These are phyloP conservation scores for Wallacemonas sp. DNA, from an alignment of 208 protist genomes.

Conservation along the genomic window DNA sequence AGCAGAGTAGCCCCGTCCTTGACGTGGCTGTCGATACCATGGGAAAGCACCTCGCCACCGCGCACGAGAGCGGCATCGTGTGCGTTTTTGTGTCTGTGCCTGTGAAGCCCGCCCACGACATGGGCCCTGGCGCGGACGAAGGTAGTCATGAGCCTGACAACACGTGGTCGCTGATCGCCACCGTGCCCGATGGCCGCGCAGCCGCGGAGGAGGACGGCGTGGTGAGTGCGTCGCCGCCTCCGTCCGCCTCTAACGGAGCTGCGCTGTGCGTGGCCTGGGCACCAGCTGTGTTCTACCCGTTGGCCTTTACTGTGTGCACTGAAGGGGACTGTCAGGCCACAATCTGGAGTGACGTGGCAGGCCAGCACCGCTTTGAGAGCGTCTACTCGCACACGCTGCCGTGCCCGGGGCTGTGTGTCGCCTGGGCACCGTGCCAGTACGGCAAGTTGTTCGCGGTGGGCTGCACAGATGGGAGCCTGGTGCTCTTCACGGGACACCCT, in stretches of 20 bases:
- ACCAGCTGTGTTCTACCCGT: constrained; percentile 48
- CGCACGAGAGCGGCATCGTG: constrained; percentile 65
- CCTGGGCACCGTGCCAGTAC: constrained; percentile 79
- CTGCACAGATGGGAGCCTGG: constrained; percentile 57
- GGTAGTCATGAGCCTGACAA: constrained; percentile 6
- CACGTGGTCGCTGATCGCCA: constrained; percentile 7
- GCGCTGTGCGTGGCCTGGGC: constrained; percentile 81
- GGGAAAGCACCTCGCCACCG: constrained; percentile 60
- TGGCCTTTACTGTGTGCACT: constrained; percentile 64
- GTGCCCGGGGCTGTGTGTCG: constrained; percentile 49
- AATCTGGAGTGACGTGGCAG: constrained; percentile 58
- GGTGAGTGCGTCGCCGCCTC: not conserved
- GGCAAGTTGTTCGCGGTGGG: constrained; percentile 81
- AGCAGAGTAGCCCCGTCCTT: constrained; percentile 53
- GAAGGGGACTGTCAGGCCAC: constrained; percentile 39
- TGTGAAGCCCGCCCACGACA: not conserved
- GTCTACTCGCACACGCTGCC: constrained; percentile 52
- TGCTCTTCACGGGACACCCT: constrained; percentile 54
- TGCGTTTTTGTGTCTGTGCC: constrained; percentile 38
- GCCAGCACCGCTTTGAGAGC: constrained; percentile 43
- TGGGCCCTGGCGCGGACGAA: not conserved
- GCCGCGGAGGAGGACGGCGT: not conserved
- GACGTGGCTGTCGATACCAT: constrained; percentile 67
- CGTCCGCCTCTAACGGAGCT: constrained; percentile 11
- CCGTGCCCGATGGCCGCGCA: constrained; percentile 7